Conservation (phyloP, 768 basidiomycete genomes). For the Suillus subluteus region DNA sequence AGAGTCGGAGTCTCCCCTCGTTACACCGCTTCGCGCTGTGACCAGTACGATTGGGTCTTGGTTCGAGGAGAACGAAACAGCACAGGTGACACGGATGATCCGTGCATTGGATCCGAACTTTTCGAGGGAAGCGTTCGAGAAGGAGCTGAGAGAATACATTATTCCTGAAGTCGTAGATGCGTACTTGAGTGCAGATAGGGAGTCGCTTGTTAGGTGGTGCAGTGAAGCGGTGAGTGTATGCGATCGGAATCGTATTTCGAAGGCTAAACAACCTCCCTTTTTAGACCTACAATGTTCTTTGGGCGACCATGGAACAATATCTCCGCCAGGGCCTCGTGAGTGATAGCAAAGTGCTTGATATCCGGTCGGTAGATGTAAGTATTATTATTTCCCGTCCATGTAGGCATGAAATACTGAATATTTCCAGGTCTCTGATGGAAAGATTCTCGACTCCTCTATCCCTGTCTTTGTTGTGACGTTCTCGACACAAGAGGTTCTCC, state of each 20-base stretch:
- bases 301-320: constrained; percentile 97
- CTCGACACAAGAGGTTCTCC: constrained; percentile 89
- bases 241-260: background rate
- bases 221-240: constrained; percentile 81
- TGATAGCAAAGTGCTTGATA: constrained; percentile 94
- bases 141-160: constrained; percentile 94
- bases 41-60: constrained; percentile 85
- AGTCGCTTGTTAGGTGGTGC: constrained; percentile 88
- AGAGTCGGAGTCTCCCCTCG: constrained; percentile 91
- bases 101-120: constrained; percentile 88
- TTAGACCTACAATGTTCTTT: constrained; percentile 96
- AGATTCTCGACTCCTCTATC: constrained; percentile 86
- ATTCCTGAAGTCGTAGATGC: constrained; percentile 98
- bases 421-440: constrained; percentile 75
- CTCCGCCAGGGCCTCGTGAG: constrained; percentile 88
- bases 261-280: background rate
- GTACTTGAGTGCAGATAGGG: constrained; percentile 88
- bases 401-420: background rate
- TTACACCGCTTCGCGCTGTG: constrained; percentile 79
- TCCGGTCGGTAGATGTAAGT: constrained; percentile 94
- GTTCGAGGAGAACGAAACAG: constrained; percentile 98
- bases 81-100: constrained; percentile 90
- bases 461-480: constrained; percentile 94
- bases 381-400: background rate
- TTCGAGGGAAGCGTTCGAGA: constrained; percentile 82